Percentiles rank a stretch among this genome's conserved stretches.
These are phyloP conservation scores for Achlya hypogyna DNA, from an alignment of 352 stramenopile genomes.

Conservation along the genomic window DNA sequence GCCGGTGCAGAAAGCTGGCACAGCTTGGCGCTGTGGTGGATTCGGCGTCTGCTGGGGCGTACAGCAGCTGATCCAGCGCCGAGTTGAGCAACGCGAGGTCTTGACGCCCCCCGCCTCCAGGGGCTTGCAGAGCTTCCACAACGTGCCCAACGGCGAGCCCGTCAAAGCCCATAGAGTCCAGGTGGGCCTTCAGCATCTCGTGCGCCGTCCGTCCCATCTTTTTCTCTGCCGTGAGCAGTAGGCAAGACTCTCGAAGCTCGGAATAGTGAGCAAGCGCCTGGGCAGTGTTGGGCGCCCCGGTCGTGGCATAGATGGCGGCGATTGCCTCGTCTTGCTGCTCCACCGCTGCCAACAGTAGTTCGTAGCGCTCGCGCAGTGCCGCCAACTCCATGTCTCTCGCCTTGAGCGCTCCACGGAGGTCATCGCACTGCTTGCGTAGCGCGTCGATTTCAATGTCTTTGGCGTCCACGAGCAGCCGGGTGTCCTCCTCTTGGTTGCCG, in stretches of 20 bases:
- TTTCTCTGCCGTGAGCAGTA: not conserved
- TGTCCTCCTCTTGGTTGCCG: conserved; percentile 9
- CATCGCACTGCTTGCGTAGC: conserved; percentile 41
- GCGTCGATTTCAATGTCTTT: conserved; percentile 22
- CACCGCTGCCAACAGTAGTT: conserved; percentile 45
- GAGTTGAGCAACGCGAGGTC: conserved; percentile 28
- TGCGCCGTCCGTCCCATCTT: conserved; percentile 21
- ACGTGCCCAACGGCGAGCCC: conserved; percentile 26
- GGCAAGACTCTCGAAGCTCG: conserved; percentile 7
- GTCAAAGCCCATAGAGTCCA: conserved; percentile 49
- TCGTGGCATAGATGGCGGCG: conserved; percentile 60
- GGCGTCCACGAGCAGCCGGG: not conserved
- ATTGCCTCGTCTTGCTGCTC: conserved; percentile 73
- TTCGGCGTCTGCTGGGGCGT: conserved; percentile 16
- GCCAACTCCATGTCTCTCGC: conserved; percentile 67
- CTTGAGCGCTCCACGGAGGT: conserved; percentile 59
- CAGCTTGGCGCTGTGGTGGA: not conserved
- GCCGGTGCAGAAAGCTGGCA: not conserved
- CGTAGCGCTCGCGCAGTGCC: conserved; percentile 50
- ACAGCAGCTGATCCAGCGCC: conserved; percentile 42
- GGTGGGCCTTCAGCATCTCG: conserved; percentile 33
- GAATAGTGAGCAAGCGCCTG: conserved; percentile 9
- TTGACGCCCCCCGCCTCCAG: not conserved
- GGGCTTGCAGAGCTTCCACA: conserved; percentile 30
- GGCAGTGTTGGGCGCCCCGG: conserved; percentile 10